A percentile compares a stretch with the other conserved stretches of the same genome.
phyloP scores from a whole-genome alignment of 345 rosid species.

The Rhodamnia argentea region DNA sequence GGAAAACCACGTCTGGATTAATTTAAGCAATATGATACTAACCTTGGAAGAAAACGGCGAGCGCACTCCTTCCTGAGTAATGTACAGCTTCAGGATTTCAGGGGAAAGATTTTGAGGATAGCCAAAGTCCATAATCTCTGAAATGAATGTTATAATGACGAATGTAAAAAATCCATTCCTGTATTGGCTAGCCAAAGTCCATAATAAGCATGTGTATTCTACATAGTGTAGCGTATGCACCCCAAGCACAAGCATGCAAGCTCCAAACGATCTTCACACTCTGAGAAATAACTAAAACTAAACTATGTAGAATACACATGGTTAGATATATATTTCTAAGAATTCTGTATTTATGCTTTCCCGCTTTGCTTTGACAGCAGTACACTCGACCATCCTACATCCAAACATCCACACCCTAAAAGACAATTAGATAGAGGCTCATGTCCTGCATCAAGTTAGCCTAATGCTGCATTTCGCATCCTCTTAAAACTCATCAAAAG shows the following conservation, averaged over 20 bases:
- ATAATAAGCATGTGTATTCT: no score
- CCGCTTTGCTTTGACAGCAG: background rate
- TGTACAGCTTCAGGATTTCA: slow-evolving; percentile 93
- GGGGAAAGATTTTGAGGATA: slow-evolving; percentile 98
- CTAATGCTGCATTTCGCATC: background rate
- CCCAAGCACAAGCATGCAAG: background rate
- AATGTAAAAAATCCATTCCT: background rate
- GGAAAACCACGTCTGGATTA: background rate
- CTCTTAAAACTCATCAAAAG: background rate
- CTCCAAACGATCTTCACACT: background rate
- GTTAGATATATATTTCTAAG: background rate
- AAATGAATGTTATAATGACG: slow-evolving; percentile 2
- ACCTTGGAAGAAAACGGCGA: slow-evolving; percentile 98
- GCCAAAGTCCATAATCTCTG: slow-evolving; percentile 98
- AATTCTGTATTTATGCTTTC: background rate
- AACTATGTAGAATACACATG: background rate
- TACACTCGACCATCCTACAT: background rate
- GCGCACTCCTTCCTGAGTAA: slow-evolving; percentile 97
- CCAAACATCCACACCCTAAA: background rate
- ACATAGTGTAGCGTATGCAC: background rate
- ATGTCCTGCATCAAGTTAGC: background rate
- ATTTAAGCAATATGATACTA: background rate
- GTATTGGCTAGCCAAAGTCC: background rate
- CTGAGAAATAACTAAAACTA: background rate
- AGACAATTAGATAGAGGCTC: background rate